These are phyloP conservation scores for Aspergillus ustus DNA, from an alignment of 2,329 filamentous ascomycete species.

Conservation along the genomic window DNA sequence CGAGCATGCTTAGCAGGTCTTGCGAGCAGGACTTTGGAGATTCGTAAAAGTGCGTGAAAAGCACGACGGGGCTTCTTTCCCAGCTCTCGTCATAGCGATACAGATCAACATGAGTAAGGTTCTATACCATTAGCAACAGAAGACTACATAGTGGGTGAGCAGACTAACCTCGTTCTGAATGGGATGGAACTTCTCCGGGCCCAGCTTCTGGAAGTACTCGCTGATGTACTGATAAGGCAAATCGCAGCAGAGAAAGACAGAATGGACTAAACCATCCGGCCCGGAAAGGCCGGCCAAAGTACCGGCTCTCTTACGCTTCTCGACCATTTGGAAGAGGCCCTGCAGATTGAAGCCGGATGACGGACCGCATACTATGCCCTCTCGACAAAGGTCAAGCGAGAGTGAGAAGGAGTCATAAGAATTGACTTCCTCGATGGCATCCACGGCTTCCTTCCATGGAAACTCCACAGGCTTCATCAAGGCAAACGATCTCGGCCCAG, in stretches of 20 bases:
- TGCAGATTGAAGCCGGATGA: slow-evolving; percentile 64
- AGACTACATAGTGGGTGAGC: too few species aligned
- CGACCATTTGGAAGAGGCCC: slow-evolving; percentile 57
- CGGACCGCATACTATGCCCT: slow-evolving; percentile 64
- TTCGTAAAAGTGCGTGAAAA: slow-evolving; percentile 46
- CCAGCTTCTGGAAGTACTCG: slow-evolving; percentile 64
- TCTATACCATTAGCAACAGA: slow-evolving; percentile 33
- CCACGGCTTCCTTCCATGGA: slow-evolving; percentile 62
- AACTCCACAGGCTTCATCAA: slow-evolving; percentile 59
- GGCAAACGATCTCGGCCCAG: slow-evolving; percentile 61
- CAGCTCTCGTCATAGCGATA: slow-evolving; percentile 62
- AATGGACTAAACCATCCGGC: slow-evolving; percentile 53
- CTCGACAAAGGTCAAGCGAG: slow-evolving; percentile 59
- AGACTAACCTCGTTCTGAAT: slow-evolving; percentile 52
- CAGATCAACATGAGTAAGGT: slow-evolving; percentile 55
- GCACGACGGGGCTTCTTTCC: slow-evolving; percentile 52
- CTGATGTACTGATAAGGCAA: slow-evolving; percentile 67
- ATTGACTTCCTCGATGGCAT: slow-evolving; percentile 61
- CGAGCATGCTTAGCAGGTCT: slow-evolving; percentile 28
- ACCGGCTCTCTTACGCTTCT: slow-evolving; percentile 53
- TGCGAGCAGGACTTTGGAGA: slow-evolving; percentile 26
- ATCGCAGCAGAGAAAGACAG: slow-evolving; percentile 67
- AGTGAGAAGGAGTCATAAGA: slow-evolving; percentile 59
- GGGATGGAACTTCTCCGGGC: slow-evolving; percentile 52
- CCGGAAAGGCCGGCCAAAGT: slow-evolving; percentile 52